Evolutionary conservation across 129 eudicot species (phyloP), one percentile per base, ranked within the genome.

Genomic region (Deinandra increscens): DNA sequence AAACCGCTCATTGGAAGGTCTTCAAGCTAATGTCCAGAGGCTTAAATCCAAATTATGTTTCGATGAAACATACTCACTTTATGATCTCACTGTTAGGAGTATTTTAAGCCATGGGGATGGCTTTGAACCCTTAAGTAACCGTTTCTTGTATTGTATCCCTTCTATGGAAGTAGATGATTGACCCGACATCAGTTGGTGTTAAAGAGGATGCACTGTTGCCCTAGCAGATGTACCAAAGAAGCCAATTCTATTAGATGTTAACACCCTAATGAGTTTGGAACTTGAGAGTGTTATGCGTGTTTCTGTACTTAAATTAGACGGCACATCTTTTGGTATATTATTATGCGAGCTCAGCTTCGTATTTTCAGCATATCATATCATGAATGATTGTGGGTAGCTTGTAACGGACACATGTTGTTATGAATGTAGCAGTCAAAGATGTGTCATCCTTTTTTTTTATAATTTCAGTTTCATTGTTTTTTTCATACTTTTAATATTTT

Each of bases 241-340:
- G 6, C 97, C 97, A 4, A 42, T 92, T 8, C 66, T 93, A 14
- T 79, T 95, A 14, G 92, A 89, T 31, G 98, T 93, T 3, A 92
- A 93, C 78, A 93, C 92, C 44, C 95, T 89, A 71, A 93, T 93
- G 70, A 89, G 85, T 79, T 76, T 83, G 78, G 96, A 93, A 75
- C 98, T 93, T 17, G 96, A 97, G 59, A 93, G 97, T 48, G 98
- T 95, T 56, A 93, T 93, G 98, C 88, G 95, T 56, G 75, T 89
- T 67, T 77, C 88, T 53, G 77, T 89, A 54, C 81, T 85, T 44
- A 93, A 93, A 70, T 59, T 86, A 79, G 97, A 93, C 39, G 36
- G 65, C 49, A 84, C 88, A 33, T 75, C 90, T 38, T 80, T 93
- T 15, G 98, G 97, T 93, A 86, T 39, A 62, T 49, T 11, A 7